Evolutionary conservation across 164 flowering plant species (phyloP).

Genomic region (Buxus sempervirens): DNA sequence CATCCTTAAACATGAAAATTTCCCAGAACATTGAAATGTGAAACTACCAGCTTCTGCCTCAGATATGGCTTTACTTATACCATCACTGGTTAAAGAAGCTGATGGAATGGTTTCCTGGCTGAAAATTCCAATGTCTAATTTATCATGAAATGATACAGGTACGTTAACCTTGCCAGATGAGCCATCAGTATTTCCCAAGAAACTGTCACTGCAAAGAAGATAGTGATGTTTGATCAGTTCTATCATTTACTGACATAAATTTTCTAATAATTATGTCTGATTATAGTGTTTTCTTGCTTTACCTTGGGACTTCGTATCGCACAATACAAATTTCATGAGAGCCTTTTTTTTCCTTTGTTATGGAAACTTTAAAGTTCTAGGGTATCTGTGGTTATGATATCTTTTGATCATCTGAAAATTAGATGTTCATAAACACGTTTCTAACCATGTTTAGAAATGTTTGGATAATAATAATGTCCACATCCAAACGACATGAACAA

Average conservation of each 20-base stretch:
- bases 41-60: conserved; percentile 23
- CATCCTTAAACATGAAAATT: conserved; percentile 46
- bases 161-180: conserved; percentile 7
- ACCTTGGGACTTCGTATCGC: too few relatives aligned
- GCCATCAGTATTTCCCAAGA: conserved; percentile 18
- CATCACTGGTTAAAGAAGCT: conserved; percentile 16
- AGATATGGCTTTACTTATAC: conserved; percentile 9
- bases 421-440: neutral
- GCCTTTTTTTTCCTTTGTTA: neutral
- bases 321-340: neutral
- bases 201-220: conserved; percentile 39
- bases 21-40: conserved; percentile 27
- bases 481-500: neutral
- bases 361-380: neutral
- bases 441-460: neutral
- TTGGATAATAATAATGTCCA: neutral
- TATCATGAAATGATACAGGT: conserved; percentile 10
- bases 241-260: neutral
- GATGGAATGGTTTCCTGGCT: conserved; percentile 10
- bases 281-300: neutral
- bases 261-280: neutral
- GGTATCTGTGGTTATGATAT: neutral
- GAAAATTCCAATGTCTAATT: conserved; percentile 11
- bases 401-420: too few relatives aligned
- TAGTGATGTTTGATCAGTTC: too few relatives aligned